A percentile compares a stretch with the other conserved stretches of the same genome.
These are phyloP conservation scores for Rhizomucor pusillus DNA, from an alignment of 371 early-diverging fungal species.

Conservation along the genomic window DNA sequence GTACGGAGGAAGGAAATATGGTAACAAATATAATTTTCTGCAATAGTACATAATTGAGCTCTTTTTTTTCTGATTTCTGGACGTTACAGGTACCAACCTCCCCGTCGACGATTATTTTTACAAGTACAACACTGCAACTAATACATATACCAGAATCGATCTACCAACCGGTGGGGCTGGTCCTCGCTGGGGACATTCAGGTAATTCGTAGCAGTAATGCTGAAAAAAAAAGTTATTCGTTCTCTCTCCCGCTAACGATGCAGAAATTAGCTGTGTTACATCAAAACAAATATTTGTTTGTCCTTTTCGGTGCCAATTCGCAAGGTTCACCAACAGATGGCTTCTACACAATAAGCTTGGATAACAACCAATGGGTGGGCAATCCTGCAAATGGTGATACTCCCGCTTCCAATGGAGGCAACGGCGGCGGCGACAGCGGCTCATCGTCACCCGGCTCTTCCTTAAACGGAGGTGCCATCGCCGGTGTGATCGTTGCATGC, in stretches of 20 bases:
- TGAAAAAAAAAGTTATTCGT: neutral
- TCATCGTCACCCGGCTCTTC: neutral
- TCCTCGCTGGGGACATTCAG: constrained; percentile 22
- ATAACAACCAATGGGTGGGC: constrained; percentile 9
- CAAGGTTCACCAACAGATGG: constrained; percentile 11
- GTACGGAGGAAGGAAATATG: constrained; percentile 7
- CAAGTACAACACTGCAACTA: constrained; percentile 4
- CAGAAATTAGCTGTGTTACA: constrained; percentile 9
- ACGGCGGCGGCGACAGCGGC: neutral
- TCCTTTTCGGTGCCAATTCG: constrained; percentile 16
- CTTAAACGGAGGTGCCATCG: constrained; percentile 1
- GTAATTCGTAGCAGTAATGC: constrained; percentile 9
- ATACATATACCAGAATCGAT: constrained; percentile 8
- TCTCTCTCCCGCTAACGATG: neutral
- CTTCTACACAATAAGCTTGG: constrained; percentile 11
- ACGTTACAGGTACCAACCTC: constrained; percentile 1
- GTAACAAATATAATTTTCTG: neutral
- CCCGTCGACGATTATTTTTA: constrained; percentile 16
- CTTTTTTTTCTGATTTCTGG: no score
- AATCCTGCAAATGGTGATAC: constrained; percentile 30
- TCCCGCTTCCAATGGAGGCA: neutral
- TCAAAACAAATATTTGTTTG: constrained; percentile 12
- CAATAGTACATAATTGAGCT: no score
- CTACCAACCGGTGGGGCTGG: constrained; percentile 16
- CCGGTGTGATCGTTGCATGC: constrained; percentile 1